Evolutionary conservation across 169 alveolate genomes (phyloP), one percentile per base, ranked within the genome.

Genomic region (Pseudocohnilembus persalinus): DNA sequence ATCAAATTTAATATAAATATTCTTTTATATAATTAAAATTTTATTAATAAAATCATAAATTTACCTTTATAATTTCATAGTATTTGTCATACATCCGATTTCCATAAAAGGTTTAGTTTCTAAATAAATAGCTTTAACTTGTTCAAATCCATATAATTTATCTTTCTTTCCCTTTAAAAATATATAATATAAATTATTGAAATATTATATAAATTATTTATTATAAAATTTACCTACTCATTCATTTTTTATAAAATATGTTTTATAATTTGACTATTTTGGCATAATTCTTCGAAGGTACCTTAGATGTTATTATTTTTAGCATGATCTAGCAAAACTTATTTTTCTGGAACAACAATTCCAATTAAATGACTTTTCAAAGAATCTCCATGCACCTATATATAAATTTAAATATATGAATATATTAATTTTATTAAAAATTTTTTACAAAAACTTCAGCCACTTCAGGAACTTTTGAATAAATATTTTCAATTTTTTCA

Each of bases 401-500:
- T 49, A 49, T 49, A 49, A 49, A 49, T 11, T 11, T 49, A 49
- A 49, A 49, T 11, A 20, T 49, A 49, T 11, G 4, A 11, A 49
- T 11, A 49, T 11, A 49, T 49, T 49, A 11, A 20, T 20, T 11
- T 11, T 49, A 11, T 49, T 49, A 49, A 49, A 49, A 11, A 49
- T 49, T 49, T 4, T 49, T 49, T 25, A 93, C 92, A 87, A 93
- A 84, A 80, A 84, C 72, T 85, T 89, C 89, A 74, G 91, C 76
- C 28, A 95, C 85, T 30, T 85, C 92, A 68, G 74, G 64, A 64
- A 87, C 88, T 83, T 92, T 91, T 63, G 73, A 79, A 86, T 97
- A 97, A 74, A 94, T 83, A 73, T 90, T 92, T 92, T 98, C 99
- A 28, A 97, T 87, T 79, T 96, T 96, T 65, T 96, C 99, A 27